Conservation (phyloP, 2,329 filamentous ascomycete species). For the Kalmusia sp. region DNA sequence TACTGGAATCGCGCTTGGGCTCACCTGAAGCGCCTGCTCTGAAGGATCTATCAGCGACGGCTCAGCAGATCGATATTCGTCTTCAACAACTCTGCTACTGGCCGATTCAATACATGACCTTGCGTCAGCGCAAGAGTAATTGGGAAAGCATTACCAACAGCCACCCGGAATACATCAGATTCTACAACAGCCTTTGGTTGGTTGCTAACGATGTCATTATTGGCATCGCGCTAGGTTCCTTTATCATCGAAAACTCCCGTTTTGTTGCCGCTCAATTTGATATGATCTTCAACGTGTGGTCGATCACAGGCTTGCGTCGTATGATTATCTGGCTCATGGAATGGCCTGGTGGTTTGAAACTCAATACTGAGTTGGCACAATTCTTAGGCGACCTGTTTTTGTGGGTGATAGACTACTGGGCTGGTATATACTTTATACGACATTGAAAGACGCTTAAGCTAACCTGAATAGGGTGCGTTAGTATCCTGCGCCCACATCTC, state of each 20-base stretch:
- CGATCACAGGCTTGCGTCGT: constrained; percentile 83
- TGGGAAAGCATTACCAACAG: constrained; percentile 96
- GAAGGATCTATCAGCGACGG: constrained; percentile 95
- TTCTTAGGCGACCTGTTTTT: constrained; percentile 95
- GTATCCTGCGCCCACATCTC: constrained; percentile 78
- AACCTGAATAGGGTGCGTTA: constrained; percentile 70
- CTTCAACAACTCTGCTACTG: constrained; percentile 98
- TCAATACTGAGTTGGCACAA: constrained; percentile 91
- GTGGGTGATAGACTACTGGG: constrained; percentile 99
- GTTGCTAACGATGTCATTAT: constrained; percentile 99
- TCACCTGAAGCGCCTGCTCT: constrained; percentile 78
- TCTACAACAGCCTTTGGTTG: constrained; percentile 98
- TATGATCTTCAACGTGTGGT: constrained; percentile 77
- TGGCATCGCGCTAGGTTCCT: constrained; percentile 92
- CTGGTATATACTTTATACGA: constrained; percentile 62
- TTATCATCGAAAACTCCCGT: constrained; percentile 92
- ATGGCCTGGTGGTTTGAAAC: constrained; percentile 91
- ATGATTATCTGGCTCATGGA: constrained; percentile 97
- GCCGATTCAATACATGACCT: constrained; percentile 93
- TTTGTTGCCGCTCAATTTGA: constrained; percentile 85
- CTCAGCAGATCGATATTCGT: constrained; percentile 96
- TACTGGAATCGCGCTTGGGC: constrained; percentile 85
- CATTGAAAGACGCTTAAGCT: constrained; percentile 6
- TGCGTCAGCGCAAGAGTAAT: constrained; percentile 86
- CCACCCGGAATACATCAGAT: constrained; percentile 97